Base-by-base conservation (phyloP, 495 filamentous ascomycete genomes). In the Penicillium bovifimosum region DNA sequence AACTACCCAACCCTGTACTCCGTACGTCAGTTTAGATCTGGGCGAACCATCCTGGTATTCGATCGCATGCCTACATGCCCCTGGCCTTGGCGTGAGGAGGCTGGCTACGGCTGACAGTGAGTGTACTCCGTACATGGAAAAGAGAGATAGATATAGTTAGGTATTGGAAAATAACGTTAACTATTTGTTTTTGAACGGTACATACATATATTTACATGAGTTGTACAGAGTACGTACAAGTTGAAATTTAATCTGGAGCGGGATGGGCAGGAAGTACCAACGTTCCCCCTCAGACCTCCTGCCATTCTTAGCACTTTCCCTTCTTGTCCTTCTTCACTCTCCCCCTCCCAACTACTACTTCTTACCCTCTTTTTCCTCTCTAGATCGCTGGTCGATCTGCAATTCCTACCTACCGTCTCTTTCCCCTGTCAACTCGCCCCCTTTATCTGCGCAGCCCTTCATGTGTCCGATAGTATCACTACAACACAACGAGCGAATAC, bases 361-460 rank as follows among this genome's bases (percentile, higher is more conserved):
- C 27, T 49, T 35, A 41, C 26, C 11, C 14, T 40, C 27, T 44
- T 50, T 56, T 52, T 39, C 42, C 1, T 42, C 1, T 33, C 54
- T 52, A 63, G 68, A 70, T 71, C 71, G 70, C 66, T 69, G 70
- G 70, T 58, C 59, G 64, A 64, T 61, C 65, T 60, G 50, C 55
- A 41, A 53, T 54, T 55, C 47, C 56, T 47, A 38, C 43, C 13
- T 7, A 38, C 14, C 7, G 24, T 41, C 47, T 48, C 39, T 52
- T 41, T 52, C 52, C 45, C 33, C 44, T 14, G 33, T 40, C 20
- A 24, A 4, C 20, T 41, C 33, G 47, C 43, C 41, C 56, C 59
- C 59, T 56, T 54, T 56, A 55, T 55, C 54, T 50, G 52, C 50
- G 55, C 58, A 57, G 70, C 67, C 70, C 72, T 73, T 71, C 70